A percentile compares a stretch with the other conserved stretches of the same genome.
Conservation (phyloP, 148 eudicot species). For the Spergularia marina region DNA sequence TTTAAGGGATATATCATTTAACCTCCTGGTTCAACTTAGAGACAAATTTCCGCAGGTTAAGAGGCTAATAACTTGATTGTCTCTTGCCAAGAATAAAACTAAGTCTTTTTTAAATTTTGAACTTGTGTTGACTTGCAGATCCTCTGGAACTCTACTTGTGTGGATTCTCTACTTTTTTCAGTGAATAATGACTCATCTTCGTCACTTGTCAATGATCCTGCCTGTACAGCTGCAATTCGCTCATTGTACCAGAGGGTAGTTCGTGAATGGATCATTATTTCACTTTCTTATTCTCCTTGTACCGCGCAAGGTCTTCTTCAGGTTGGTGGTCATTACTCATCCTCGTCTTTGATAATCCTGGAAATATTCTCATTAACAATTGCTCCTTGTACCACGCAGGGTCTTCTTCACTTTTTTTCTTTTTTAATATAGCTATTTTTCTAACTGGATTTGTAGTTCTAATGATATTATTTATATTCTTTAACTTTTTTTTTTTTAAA, state of each 20-base stretch:
- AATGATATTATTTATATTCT: too few species aligned
- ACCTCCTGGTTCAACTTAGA: conserved; percentile 71
- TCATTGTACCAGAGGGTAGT: conserved; percentile 81
- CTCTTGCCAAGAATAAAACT: conserved; percentile 12
- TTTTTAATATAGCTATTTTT: too few species aligned
- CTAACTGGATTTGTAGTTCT: too few species aligned
- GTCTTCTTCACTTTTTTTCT: too few species aligned
- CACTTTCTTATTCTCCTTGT: conserved; percentile 98
- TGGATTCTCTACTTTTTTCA: conserved; percentile 79
- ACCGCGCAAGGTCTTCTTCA: conserved; percentile 98
- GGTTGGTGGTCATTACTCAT: conserved; percentile 41
- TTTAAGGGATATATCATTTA: conserved; percentile 78
- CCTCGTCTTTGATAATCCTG: neutral
- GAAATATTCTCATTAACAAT: neutral
- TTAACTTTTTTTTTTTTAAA: neutral
- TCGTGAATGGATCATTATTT: conserved; percentile 87
- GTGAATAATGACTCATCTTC: conserved; percentile 77
- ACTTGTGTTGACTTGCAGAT: conserved; percentile 51
- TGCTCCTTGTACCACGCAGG: neutral
- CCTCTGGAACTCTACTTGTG: conserved; percentile 86
- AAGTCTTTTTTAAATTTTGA: conserved; percentile 4
- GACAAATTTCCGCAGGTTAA: conserved; percentile 94
- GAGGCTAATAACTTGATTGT: neutral
- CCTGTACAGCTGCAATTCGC: conserved; percentile 73
- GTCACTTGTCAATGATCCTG: conserved; percentile 90